These are phyloP conservation scores for Magnusiomyces clavatus DNA, from an alignment of 1,139 yeast species.

Conservation along the genomic window DNA sequence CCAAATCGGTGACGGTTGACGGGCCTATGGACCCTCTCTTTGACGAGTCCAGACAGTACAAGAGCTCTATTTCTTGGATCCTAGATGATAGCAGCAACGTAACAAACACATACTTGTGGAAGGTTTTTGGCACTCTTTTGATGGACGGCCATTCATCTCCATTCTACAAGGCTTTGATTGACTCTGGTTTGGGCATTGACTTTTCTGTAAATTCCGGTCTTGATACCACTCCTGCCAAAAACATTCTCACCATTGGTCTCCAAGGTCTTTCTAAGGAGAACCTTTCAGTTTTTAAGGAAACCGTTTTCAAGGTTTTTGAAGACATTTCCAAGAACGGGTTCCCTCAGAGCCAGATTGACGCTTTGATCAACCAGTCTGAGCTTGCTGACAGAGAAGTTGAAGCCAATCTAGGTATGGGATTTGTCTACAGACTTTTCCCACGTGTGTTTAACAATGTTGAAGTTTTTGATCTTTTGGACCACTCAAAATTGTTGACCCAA, in stretches of 20 bases:
- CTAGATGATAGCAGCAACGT: slow-evolving; percentile 67
- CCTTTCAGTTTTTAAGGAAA: slow-evolving; percentile 37
- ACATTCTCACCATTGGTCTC: slow-evolving; percentile 77
- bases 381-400: slow-evolving; percentile 76
- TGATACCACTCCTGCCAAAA: slow-evolving; percentile 72
- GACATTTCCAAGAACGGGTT: slow-evolving; percentile 36
- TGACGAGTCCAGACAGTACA: slow-evolving; percentile 61
- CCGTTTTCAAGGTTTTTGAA: slow-evolving; percentile 36
- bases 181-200: slow-evolving; percentile 77
- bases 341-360: slow-evolving; percentile 62
- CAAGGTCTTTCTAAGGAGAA: slow-evolving; percentile 60
- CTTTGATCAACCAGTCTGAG: slow-evolving; percentile 83
- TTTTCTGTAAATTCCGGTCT: slow-evolving; percentile 84
- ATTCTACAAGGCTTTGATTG: slow-evolving; percentile 75
- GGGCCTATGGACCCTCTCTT: slow-evolving; percentile 87
- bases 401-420: slow-evolving; percentile 81
- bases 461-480: slow-evolving; percentile 58
- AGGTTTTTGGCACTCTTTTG: slow-evolving; percentile 60
- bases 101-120: slow-evolving; percentile 67
- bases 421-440: slow-evolving; percentile 67
- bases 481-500: slow-evolving; percentile 49
- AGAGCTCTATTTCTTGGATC: slow-evolving; percentile 81
- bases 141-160: slow-evolving; percentile 93
- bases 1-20: slow-evolving; percentile 35
- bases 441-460: slow-evolving; percentile 77